phyloP scores from a whole-genome alignment of 2,329 filamentous ascomycete genomes.

The Nakataea oryzae region DNA sequence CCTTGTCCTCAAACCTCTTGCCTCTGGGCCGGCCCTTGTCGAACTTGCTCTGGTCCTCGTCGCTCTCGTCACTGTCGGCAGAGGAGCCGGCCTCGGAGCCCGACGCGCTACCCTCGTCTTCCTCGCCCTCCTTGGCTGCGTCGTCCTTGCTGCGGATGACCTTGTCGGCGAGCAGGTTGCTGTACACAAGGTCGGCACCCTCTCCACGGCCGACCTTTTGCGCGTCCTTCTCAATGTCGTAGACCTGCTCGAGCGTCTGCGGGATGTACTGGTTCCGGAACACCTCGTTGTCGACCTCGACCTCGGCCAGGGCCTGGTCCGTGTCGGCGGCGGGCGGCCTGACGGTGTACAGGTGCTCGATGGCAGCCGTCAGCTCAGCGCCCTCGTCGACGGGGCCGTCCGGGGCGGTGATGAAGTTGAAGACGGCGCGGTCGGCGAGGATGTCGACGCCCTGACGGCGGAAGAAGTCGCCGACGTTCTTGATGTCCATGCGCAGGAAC shows the following conservation, averaged over 20 bases:
- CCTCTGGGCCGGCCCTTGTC: constrained; percentile 63
- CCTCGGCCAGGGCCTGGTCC: constrained; percentile 32
- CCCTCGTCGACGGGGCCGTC: constrained; percentile 50
- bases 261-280: constrained; percentile 96
- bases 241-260: constrained; percentile 89
- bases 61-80: constrained; percentile 30
- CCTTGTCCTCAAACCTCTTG: constrained; percentile 83
- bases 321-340: constrained; percentile 30
- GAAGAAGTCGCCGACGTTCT: constrained; percentile 94
- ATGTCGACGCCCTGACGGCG: constrained; percentile 72
- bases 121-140: constrained; percentile 21
- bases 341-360: constrained; percentile 58
- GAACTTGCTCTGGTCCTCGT: constrained; percentile 42
- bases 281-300: constrained; percentile 78
- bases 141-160: constrained; percentile 31
- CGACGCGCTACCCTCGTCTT: constrained; percentile 26
- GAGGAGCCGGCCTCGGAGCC: constrained; percentile 25
- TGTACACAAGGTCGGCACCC: constrained; percentile 72
- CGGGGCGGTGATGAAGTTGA: constrained; percentile 66
- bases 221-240: constrained; percentile 87
- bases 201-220: constrained; percentile 65
- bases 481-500: constrained; percentile 96
- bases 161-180: constrained; percentile 68
- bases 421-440: constrained; percentile 68
- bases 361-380: constrained; percentile 38